Percentiles rank a stretch among this genome's conserved stretches.
These are phyloP conservation scores for Juglanconis juglandina DNA, from an alignment of 2,329 filamentous ascomycete genomes.

Conservation along the genomic window DNA sequence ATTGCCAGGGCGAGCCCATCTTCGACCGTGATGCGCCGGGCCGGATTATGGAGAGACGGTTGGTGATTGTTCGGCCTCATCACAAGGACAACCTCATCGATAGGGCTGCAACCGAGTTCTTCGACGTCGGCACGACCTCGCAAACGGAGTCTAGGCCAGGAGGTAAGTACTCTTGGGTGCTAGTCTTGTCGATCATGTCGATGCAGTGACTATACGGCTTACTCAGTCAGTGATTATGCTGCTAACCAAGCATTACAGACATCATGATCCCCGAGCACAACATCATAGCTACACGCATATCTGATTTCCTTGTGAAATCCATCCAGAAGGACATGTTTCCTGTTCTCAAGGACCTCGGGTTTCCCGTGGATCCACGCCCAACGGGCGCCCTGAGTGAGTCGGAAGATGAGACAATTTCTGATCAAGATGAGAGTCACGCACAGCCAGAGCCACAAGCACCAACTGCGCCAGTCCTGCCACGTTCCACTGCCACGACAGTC, in stretches of 20 bases:
- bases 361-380: not conserved
- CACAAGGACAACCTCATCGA: not conserved
- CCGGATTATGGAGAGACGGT: not conserved
- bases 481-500: not conserved
- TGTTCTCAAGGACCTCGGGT: not conserved
- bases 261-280: not conserved
- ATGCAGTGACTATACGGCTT: not conserved
- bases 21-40: not conserved
- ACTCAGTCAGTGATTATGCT: not conserved
- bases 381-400: not conserved
- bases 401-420: not conserved
- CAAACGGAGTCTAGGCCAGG: not conserved
- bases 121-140: not conserved
- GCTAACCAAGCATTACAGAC: not conserved
- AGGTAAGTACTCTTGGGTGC: not conserved
- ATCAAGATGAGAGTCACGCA: not conserved
- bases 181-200: not conserved
- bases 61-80: not conserved
- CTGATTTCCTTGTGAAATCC: not conserved
- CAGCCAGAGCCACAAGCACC: not conserved
- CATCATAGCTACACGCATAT: not conserved
- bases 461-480: not conserved
- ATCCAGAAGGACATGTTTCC: not conserved
- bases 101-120: not conserved
- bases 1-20: not conserved